A percentile compares a stretch with the other conserved stretches of the same genome.
phyloP scores from a whole-genome alignment of 2,329 filamentous ascomycete genomes.

The Arthrocladium fulminans region DNA sequence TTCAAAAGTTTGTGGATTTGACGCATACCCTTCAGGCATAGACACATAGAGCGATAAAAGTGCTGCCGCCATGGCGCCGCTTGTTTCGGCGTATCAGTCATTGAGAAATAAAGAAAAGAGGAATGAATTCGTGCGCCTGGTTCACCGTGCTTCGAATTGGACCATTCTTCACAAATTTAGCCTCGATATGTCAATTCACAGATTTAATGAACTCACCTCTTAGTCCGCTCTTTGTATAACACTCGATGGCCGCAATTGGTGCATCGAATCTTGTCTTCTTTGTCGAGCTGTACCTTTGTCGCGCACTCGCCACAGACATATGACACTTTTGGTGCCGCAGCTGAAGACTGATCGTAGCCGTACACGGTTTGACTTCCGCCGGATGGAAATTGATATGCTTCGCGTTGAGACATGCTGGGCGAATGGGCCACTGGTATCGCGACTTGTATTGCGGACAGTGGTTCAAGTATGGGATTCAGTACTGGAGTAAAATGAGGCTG shows the following conservation, averaged over 20 bases:
- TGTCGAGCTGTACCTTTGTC: slow-evolving; percentile 63
- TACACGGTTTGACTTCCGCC: slow-evolving; percentile 29
- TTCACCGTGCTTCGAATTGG: slow-evolving; percentile 87
- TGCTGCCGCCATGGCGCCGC: neutral
- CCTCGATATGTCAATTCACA: no score
- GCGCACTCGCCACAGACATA: slow-evolving; percentile 83
- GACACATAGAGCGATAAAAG: neutral
- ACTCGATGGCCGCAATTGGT: slow-evolving; percentile 91
- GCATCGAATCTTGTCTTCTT: slow-evolving; percentile 74
- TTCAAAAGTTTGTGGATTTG: slow-evolving; percentile 73
- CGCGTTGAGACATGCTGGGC: slow-evolving; percentile 41
- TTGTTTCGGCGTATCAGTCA: no score
- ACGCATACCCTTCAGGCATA: slow-evolving; percentile 47
- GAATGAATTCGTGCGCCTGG: no score
- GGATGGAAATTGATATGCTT: slow-evolving; percentile 67
- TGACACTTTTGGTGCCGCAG: slow-evolving; percentile 48
- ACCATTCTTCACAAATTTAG: slow-evolving; percentile 65
- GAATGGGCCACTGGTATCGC: no score
- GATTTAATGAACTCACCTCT: slow-evolving; percentile 58
- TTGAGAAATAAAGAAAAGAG: no score
- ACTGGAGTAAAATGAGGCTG: no score
- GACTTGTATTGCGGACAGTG: no score
- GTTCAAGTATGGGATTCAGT: no score
- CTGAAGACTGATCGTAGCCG: slow-evolving; percentile 14
- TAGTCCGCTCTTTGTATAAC: slow-evolving; percentile 94